Evolutionary conservation across 2,329 filamentous ascomycete genomes (phyloP), one percentile per base, ranked within the genome.

Genomic region (Trichoderma oligosporum): DNA sequence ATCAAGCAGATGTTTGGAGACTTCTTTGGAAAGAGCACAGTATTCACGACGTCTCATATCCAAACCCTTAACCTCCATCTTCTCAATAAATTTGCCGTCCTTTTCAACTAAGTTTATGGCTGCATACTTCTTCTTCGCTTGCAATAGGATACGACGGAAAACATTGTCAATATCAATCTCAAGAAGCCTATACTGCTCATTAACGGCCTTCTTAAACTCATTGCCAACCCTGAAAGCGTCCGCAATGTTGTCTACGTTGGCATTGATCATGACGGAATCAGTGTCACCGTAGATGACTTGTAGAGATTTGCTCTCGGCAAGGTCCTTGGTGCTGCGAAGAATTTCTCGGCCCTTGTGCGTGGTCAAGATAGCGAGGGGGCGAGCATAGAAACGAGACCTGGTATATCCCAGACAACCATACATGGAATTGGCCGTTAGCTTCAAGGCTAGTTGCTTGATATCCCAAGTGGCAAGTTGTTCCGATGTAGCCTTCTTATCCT

Each of bases 241-340:
- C 29, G 89, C 85, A 27, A 97, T 88, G 63, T 89, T 96, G 73
- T 97, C 90, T 56, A 94, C 91, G 68, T 97, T 97, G 62, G 94
- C 96, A 69, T 99, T 99, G 78, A 99, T 97, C 94, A 99, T 99
- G 74, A 99, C 94, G 7, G 94, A 99, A 74, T 99, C 94, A 11
- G 94, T 99, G 74, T 99, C 94, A 76, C 94, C 94, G 66, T 99
- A 99, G 62, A 99, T 97, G 71, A 99, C 94, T 67, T 94, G 89
- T 27, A 99, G 82, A 59, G 91, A 87, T 64, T 89, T 92, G 66
- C 85, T 89, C 74, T 99, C 94, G 8, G 94, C 94, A 61, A 99
- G 82, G 54, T 96, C 92, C 73, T 97, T 99, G 57, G 94, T 99
- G 70, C 90, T 95, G 62, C 89, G 85, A 59, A 99, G 79, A 82